A percentile compares a stretch with the other conserved stretches of the same genome.
Evolutionary conservation across 1,284 basidiomycete genomes (phyloP).

Genomic region (Binderoboletus segoi): DNA sequence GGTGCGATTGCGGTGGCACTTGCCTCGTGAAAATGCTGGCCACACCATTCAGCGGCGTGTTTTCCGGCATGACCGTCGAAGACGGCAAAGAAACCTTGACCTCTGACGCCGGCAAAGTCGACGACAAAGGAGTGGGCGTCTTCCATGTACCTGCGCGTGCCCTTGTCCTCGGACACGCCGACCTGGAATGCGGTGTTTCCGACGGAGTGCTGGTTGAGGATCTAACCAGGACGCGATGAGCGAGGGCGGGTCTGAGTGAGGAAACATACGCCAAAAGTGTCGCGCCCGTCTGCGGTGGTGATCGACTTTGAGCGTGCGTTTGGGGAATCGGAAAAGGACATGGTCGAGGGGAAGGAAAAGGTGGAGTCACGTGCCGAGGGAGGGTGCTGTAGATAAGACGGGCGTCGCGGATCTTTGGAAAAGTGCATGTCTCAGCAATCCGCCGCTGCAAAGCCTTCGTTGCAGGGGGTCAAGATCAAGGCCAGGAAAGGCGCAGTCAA

Average conservation of each 20-base stretch:
- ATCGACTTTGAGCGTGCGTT: conserved; percentile 80
- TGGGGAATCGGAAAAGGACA: conserved; percentile 38
- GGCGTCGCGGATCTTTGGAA: conserved; percentile 13
- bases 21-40: conserved; percentile 93
- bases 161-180: conserved; percentile 91
- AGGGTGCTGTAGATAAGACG: conserved; percentile 10
- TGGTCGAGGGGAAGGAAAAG: conserved; percentile 20
- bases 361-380: conserved; percentile 25
- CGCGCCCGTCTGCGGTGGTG: conserved; percentile 66
- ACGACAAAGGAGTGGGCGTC: conserved; percentile 96
- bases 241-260: background rate
- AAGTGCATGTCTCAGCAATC: conserved; percentile 88
- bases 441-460: conserved; percentile 78
- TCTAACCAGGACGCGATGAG: conserved; percentile 36
- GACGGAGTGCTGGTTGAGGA: conserved; percentile 59
- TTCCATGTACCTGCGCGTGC: conserved; percentile 94
- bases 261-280: conserved; percentile 73
- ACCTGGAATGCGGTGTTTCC: conserved; percentile 72
- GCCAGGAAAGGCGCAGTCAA: conserved; percentile 86
- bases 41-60: conserved; percentile 99
- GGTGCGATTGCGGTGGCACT: background rate
- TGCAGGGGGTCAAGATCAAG: conserved; percentile 87
- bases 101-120: conserved; percentile 87
- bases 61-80: conserved; percentile 99
- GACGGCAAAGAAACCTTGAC: conserved; percentile 97